Evolutionary conservation across 106 monocot genomes (phyloP), one percentile per base, ranked within the genome.

Genomic region (Dendrobium catenatum): DNA sequence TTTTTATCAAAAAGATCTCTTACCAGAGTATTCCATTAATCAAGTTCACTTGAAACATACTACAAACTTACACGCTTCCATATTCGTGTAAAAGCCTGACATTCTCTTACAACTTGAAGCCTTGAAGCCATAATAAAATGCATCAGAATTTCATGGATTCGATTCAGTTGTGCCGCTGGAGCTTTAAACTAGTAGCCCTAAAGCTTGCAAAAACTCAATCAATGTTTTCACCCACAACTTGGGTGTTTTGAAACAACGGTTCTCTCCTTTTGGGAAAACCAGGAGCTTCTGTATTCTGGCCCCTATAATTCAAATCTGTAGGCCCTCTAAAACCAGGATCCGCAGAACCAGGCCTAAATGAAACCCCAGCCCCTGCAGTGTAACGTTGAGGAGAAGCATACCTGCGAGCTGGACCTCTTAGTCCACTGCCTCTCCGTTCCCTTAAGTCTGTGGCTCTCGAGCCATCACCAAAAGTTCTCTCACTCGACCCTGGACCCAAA

Each of bases 221-320:
- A 42, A 80, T 55, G 72, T 91, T 90, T 33, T 94, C 92, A 55
- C 89, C 89, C 15, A 77, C 76, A 72, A 76, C 68, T 79, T 82
- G 91, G 72, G 79, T 47, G 47, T 79, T 88, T 5, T 79, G 43
- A 85, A 89, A 92, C 81, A 93, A 83, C 11, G 78, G 43, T 10
- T 98, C 97, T 72, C 97, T 92, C 80, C 93, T 88, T 79, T 86
- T 85, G 31, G 88, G 80, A 77, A 98, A 92, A 6, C 89, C 94
- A 11, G 89, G 41, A 47, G 89, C 46, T 19, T 92, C 94, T 16
- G 88, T 61, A 58, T 26, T 81, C 48, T 80, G 86, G 15, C 85
- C 93, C 72, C 93, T 83, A 83, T 82, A 94, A 72, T 86, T 94
- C 80, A 98, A 72, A 40, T 95, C 92, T 6, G 81, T 26, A 61